These are phyloP conservation scores for Cnidoscolus chayamansa DNA, from an alignment of 441 rosid species.

Conservation along the genomic window DNA sequence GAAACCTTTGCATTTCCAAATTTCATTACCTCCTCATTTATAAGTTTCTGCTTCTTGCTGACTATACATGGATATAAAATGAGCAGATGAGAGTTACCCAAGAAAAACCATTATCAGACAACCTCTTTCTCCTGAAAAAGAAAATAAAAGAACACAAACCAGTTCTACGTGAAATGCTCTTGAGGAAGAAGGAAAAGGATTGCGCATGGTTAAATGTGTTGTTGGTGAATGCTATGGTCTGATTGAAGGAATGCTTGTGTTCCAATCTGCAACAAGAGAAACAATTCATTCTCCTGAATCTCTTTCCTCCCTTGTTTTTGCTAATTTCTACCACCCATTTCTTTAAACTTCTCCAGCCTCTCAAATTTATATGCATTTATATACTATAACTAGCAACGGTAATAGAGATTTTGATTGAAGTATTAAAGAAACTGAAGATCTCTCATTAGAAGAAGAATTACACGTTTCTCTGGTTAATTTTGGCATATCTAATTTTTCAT, in stretches of 20 bases:
- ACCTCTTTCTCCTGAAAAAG: neutral
- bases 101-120: too few relatives aligned
- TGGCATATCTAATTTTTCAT: slow-evolving; percentile 8
- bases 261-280: slow-evolving; percentile 28
- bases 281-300: slow-evolving; percentile 23
- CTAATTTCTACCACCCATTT: neutral
- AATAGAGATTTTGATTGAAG: neutral
- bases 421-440: neutral
- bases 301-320: neutral
- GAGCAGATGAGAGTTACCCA: neutral
- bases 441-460: neutral
- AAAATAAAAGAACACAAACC: slow-evolving; percentile 7
- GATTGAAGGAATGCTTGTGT: neutral
- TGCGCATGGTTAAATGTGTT: neutral
- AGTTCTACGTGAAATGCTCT: slow-evolving; percentile 23
- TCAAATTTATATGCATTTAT: neutral
- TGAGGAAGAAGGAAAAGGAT: slow-evolving; percentile 28
- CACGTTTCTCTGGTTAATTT: neutral
- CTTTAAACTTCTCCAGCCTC: neutral
- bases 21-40: slow-evolving; percentile 54
- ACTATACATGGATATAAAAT: slow-evolving; percentile 31
- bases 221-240: neutral
- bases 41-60: slow-evolving; percentile 56
- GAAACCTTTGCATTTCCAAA: slow-evolving; percentile 59
- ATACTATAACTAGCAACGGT: neutral